phyloP scores from a whole-genome alignment of 768 basidiomycete species.

The Tylopilus rubrobrunneus region DNA sequence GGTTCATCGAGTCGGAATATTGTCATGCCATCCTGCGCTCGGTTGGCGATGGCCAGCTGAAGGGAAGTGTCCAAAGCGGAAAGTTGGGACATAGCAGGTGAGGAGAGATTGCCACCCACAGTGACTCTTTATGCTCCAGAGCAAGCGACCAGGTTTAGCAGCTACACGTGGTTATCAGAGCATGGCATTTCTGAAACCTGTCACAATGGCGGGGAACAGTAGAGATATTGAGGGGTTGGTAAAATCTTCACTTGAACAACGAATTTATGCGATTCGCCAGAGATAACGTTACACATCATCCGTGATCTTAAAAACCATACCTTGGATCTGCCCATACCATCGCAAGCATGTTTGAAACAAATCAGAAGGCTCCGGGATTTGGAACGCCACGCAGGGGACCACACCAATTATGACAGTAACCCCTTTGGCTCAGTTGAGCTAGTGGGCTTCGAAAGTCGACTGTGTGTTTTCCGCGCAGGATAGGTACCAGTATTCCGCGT shows the following conservation, averaged over 20 bases:
- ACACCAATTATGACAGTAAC: neutral
- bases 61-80: constrained; percentile 12
- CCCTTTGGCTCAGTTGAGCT: neutral
- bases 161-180: neutral
- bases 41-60: constrained; percentile 9
- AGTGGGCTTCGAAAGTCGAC: neutral
- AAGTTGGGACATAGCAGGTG: constrained; percentile 7
- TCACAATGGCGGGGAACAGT: neutral
- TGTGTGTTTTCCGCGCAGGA: neutral
- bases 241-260: neutral
- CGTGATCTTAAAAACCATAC: neutral
- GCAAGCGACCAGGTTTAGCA: neutral
- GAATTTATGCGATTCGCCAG: neutral
- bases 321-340: neutral
- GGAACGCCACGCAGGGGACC: neutral
- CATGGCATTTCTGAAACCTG: neutral
- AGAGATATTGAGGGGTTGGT: neutral
- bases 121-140: constrained; percentile 8
- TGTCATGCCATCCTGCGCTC: constrained; percentile 7
- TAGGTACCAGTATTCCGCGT: neutral
- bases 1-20: constrained; percentile 12
- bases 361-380: neutral
- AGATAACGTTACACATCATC: constrained; percentile 1
- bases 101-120: neutral
- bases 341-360: neutral